These are phyloP conservation scores for Conoideocrella luteorostrata DNA, from an alignment of 2,329 filamentous ascomycete species.

Conservation along the genomic window DNA sequence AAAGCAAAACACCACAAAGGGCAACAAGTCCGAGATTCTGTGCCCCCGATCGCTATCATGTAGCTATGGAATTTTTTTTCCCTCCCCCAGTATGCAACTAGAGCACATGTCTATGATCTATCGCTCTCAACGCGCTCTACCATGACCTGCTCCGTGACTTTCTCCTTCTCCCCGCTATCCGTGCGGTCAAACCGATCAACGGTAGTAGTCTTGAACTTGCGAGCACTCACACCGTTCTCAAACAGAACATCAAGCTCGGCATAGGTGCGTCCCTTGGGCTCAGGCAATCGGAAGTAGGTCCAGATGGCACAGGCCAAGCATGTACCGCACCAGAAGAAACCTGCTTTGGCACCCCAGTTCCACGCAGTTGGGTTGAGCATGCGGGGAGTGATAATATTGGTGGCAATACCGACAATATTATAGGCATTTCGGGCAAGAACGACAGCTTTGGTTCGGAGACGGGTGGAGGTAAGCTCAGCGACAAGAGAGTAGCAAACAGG, in stretches of 20 bases:
- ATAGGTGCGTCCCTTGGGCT: slow-evolving; percentile 47
- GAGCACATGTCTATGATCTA: no score
- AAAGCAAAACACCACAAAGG: no score
- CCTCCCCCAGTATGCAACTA: no score
- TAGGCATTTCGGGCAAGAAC: slow-evolving; percentile 40
- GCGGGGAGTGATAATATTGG: slow-evolving; percentile 38
- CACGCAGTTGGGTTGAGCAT: slow-evolving; percentile 41
- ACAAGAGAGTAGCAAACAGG: slow-evolving; percentile 79
- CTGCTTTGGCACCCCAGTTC: slow-evolving; percentile 42
- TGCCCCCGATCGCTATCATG: no score
- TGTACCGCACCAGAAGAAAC: slow-evolving; percentile 38
- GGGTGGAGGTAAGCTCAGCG: slow-evolving; percentile 40
- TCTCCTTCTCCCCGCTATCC: slow-evolving; percentile 15
- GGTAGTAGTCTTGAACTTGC: slow-evolving; percentile 31
- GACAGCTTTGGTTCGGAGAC: slow-evolving; percentile 39
- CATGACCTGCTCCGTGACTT: slow-evolving; percentile 10
- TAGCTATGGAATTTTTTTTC: no score
- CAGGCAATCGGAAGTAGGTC: slow-evolving; percentile 46
- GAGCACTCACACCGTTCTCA: slow-evolving; percentile 34
- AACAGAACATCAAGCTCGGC: slow-evolving; percentile 52
- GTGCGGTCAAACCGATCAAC: slow-evolving; percentile 21
- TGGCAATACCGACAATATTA: slow-evolving; percentile 41
- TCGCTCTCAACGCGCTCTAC: slow-evolving; percentile 12
- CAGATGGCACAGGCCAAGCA: slow-evolving; percentile 41
- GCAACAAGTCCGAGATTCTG: no score